Evolutionary conservation across 805 yeast species (phyloP), one percentile per base, ranked within the genome.

Genomic region (Zygosaccharomyces siamensis): DNA sequence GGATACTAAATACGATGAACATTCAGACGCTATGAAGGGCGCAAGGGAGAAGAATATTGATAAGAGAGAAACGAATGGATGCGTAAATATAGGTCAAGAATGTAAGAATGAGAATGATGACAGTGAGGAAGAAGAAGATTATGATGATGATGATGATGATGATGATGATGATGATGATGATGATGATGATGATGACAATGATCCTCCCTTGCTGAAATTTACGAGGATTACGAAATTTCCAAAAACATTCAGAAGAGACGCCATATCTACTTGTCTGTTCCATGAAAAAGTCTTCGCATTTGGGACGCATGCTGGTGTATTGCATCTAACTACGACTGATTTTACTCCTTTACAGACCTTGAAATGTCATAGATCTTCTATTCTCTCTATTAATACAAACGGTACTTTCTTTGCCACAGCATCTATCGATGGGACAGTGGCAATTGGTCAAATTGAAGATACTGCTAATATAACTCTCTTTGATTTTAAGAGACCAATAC

Each of bases 371-470:
- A 74, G 87, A 41, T 89, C 97, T 0, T 88, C 97, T 0, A 78
- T 93, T 2, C 68, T 90, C 37, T 79, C 88, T 0, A 73, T 89
- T 0, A 79, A 82, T 46, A 75, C 85, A 1, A 95, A 88, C 60
- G 93, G 95, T 0, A 43, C 43, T 16, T 80, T 76, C 59, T 80
- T 93, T 51, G 95, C 93, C 0, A 83, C 95, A 0, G 96, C 90
- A 0, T 89, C 97, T 0, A 83, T 92, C 72, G 99, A 93, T 63
- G 99, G 99, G 0, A 86, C 96, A 0, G 85, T 92, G 0, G 89
- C 89, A 1, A 78, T 89, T 4, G 93, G 96, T 0, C 78, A 89
- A 2, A 70, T 87, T 1, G 50, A 54, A 1, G 86, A 84, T 53
- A 79, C 78, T 16, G 68, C 72, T 4, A 93, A 85, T 56, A 79